These are phyloP conservation scores for Penicillium bialowiezense DNA, from an alignment of 495 filamentous ascomycete genomes.

Conservation along the genomic window DNA sequence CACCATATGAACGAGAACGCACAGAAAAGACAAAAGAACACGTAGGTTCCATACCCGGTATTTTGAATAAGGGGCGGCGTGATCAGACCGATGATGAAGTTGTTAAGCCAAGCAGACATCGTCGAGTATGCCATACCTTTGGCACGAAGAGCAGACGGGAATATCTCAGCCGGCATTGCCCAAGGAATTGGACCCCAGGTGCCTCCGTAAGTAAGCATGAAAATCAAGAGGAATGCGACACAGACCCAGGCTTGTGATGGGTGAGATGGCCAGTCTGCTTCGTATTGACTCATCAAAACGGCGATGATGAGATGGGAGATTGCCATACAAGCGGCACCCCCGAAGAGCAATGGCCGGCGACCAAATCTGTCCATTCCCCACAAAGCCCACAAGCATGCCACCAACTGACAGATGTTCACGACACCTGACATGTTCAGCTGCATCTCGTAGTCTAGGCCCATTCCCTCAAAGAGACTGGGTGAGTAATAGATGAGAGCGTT, in stretches of 20 bases:
- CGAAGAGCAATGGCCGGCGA: slow-evolving; percentile 29
- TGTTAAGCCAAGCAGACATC: slow-evolving; percentile 42
- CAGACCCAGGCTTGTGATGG: slow-evolving; percentile 30
- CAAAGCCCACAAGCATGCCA: slow-evolving; percentile 23
- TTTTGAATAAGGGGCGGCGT: slow-evolving; percentile 43
- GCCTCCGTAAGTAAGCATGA: slow-evolving; percentile 35
- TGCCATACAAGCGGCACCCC: slow-evolving; percentile 32
- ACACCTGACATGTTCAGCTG: slow-evolving; percentile 48
- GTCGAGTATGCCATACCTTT: slow-evolving; percentile 36
- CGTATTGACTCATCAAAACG: slow-evolving; percentile 29
- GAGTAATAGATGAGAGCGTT: slow-evolving; percentile 42
- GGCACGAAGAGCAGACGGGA: slow-evolving; percentile 32
- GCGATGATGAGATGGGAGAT: slow-evolving; percentile 40
- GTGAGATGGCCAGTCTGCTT: slow-evolving; percentile 29
- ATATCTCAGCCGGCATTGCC: slow-evolving; percentile 34
- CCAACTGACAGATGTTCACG: slow-evolving; percentile 43
- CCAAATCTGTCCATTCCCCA: slow-evolving; percentile 34
- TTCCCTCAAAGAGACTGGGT: slow-evolving; percentile 43
- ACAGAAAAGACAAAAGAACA: slow-evolving; percentile 49
- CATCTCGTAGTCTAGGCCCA: slow-evolving; percentile 46
- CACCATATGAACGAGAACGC: slow-evolving; percentile 40
- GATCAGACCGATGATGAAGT: slow-evolving; percentile 39
- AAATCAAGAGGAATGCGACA: slow-evolving; percentile 22
- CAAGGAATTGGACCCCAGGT: slow-evolving; percentile 33
- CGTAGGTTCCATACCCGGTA: slow-evolving; percentile 42